A percentile compares a stretch with the other conserved stretches of the same genome.
phyloP scores from a whole-genome alignment of 2,329 filamentous ascomycete species.

The Trichoderma aggressivum region DNA sequence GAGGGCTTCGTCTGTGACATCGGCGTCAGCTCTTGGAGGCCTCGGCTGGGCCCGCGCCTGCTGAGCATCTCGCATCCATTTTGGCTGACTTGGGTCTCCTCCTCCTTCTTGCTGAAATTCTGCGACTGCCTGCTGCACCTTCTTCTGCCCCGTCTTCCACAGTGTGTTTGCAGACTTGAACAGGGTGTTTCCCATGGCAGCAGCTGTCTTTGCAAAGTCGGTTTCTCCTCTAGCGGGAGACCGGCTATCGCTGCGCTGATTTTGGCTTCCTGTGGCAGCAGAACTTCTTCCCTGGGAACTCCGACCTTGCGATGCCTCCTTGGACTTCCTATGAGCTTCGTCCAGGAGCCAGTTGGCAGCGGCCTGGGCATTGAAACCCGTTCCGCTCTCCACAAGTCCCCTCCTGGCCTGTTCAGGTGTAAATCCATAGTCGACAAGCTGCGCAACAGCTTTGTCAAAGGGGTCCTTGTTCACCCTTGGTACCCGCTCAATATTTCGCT shows the following conservation, averaged over 20 bases:
- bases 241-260: slow-evolving; percentile 44
- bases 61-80: slow-evolving; percentile 85
- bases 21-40: slow-evolving; percentile 31
- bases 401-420: slow-evolving; percentile 76
- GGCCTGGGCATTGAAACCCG: slow-evolving; percentile 75
- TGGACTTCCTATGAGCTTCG: slow-evolving; percentile 81
- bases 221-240: slow-evolving; percentile 58
- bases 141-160: slow-evolving; percentile 94
- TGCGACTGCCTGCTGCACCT: slow-evolving; percentile 84
- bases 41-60: slow-evolving; percentile 36
- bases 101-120: slow-evolving; percentile 67
- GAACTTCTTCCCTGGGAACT: slow-evolving; percentile 33
- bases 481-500: slow-evolving; percentile 25
- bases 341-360: slow-evolving; percentile 88
- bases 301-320: slow-evolving; percentile 61
- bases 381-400: slow-evolving; percentile 76
- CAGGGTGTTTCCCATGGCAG: slow-evolving; percentile 76
- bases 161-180: slow-evolving; percentile 93
- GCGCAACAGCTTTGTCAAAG: slow-evolving; percentile 76
- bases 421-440: slow-evolving; percentile 94
- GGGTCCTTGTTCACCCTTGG: slow-evolving; percentile 33
- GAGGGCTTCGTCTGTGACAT: slow-evolving; percentile 69
- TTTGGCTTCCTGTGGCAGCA: slow-evolving; percentile 34
- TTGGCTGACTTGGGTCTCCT: slow-evolving; percentile 73
- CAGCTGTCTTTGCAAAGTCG: slow-evolving; percentile 77